Percentiles rank a stretch among this genome's conserved stretches.
These are phyloP conservation scores for Huntiella moniliformis DNA, from an alignment of 2,329 filamentous ascomycete species.

Conservation along the genomic window DNA sequence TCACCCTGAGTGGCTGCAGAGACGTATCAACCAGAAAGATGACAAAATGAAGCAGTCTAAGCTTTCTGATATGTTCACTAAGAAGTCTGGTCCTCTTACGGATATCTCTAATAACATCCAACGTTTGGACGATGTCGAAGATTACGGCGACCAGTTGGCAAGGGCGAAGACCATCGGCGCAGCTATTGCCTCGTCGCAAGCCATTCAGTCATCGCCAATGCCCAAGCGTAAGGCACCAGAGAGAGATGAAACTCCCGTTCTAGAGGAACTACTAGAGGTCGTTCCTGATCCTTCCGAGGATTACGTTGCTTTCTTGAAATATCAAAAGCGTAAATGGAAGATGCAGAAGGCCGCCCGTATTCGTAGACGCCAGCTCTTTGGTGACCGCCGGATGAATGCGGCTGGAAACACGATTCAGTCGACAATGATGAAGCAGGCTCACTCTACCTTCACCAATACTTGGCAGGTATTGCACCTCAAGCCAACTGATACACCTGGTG, in stretches of 20 bases:
- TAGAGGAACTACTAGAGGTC: slow-evolving; percentile 52
- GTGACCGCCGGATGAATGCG: slow-evolving; percentile 45
- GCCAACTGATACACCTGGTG: slow-evolving; percentile 64
- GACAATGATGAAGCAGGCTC: slow-evolving; percentile 78
- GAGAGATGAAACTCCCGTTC: slow-evolving; percentile 24
- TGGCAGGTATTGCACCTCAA: slow-evolving; percentile 89
- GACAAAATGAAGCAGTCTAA: slow-evolving; percentile 98
- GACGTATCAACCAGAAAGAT: slow-evolving; percentile 83
- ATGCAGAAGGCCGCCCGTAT: slow-evolving; percentile 81
- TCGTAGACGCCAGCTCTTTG: slow-evolving; percentile 77
- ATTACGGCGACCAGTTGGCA: slow-evolving; percentile 48
- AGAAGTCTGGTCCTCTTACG: slow-evolving; percentile 43
- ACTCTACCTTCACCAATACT: slow-evolving; percentile 72
- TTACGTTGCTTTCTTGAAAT: slow-evolving; percentile 72
- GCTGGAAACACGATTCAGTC: slow-evolving; percentile 38
- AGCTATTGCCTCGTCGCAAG: slow-evolving; percentile 36
- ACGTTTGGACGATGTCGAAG: slow-evolving; percentile 54
- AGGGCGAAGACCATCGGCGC: slow-evolving; percentile 42
- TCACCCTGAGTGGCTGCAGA: slow-evolving; percentile 92
- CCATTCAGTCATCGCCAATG: slow-evolving; percentile 20
- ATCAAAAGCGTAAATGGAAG: slow-evolving; percentile 98
- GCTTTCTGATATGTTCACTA: slow-evolving; percentile 77
- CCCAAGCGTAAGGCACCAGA: slow-evolving; percentile 62
- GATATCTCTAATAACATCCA: slow-evolving; percentile 48
- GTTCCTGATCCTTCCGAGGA: slow-evolving; percentile 68